Evolutionary conservation across 306 rosid species (phyloP).

Genomic region (Comarum palustre): DNA sequence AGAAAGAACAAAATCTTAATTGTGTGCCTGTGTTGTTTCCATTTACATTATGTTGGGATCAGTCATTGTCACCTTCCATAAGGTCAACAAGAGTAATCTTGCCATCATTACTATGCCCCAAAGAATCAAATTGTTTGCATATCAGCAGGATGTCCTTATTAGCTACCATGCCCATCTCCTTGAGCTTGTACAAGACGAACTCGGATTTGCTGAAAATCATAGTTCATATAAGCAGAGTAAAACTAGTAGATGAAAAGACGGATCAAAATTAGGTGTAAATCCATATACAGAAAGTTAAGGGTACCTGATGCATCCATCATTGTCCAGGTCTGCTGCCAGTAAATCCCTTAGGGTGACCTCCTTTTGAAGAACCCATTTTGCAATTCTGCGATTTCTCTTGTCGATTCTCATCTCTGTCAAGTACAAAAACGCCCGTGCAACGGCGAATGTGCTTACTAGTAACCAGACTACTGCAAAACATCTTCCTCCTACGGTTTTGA

Average conservation of each 20-base stretch:
- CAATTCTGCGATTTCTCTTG: slow-evolving; percentile 54
- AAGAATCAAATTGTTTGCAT: slow-evolving; percentile 53
- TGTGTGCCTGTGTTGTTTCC: background rate
- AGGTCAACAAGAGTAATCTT: slow-evolving; percentile 62
- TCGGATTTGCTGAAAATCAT: slow-evolving; percentile 57
- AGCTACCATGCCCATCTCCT: slow-evolving; percentile 60
- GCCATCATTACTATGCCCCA: slow-evolving; percentile 42
- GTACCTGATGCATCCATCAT: slow-evolving; percentile 80
- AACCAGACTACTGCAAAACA: slow-evolving; percentile 68
- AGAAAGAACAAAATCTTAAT: background rate
- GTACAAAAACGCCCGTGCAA: slow-evolving; percentile 61
- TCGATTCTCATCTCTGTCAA: slow-evolving; percentile 61
- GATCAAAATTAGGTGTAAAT: background rate
- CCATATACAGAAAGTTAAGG: background rate
- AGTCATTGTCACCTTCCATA: slow-evolving; percentile 38
- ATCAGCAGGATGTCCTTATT: slow-evolving; percentile 51
- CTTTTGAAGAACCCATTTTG: slow-evolving; percentile 61
- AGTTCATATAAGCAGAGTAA: slow-evolving; percentile 1
- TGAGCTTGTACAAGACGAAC: slow-evolving; percentile 69
- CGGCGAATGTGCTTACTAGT: slow-evolving; percentile 62
- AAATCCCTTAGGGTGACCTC: slow-evolving; percentile 60
- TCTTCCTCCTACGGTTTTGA: slow-evolving; percentile 48
- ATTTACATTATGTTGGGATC: background rate
- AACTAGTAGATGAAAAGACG: background rate
- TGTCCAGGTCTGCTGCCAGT: slow-evolving; percentile 63